Conservation (phyloP, 805 yeast genomes). For the Candida patagonica region DNA sequence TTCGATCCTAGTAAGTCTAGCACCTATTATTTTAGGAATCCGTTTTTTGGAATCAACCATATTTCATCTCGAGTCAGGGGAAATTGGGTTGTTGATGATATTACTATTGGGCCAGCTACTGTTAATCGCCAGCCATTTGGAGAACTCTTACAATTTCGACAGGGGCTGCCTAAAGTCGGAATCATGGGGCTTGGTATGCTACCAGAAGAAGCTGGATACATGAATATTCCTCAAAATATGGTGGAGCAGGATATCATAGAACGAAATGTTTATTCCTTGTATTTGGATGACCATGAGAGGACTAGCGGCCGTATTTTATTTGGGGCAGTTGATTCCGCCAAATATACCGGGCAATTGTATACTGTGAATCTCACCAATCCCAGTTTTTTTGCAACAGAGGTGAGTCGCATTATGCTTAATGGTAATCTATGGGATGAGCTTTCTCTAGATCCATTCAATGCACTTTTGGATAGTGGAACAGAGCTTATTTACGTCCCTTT, state of each 20-base stretch:
- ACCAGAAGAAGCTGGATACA: conserved; percentile 22
- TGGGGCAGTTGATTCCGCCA: conserved; percentile 31
- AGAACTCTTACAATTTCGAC: too few relatives aligned
- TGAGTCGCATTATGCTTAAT: too few relatives aligned
- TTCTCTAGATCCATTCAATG: too few relatives aligned
- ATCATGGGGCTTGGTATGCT: conserved; percentile 24
- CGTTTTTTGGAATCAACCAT: conserved; percentile 7
- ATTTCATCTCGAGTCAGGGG: conserved; percentile 27
- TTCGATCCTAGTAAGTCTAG: conserved; percentile 13
- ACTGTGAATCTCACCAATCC: conserved; percentile 25
- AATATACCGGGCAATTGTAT: conserved; percentile 13
- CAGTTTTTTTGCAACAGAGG: too few relatives aligned
- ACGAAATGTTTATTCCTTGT: conserved; percentile 36
- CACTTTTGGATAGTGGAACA: conserved; percentile 47
- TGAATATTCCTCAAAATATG: conserved; percentile 28
- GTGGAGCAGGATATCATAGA: conserved; percentile 34
- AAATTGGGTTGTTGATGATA: conserved; percentile 49
- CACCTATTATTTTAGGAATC: conserved; percentile 3
- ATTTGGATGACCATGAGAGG: conserved; percentile 33
- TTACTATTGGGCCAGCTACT: conserved; percentile 37
- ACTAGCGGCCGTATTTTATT: conserved; percentile 32
- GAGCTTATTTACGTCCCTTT: conserved; percentile 42
- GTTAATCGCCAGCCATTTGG: conserved; percentile 4
- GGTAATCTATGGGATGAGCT: too few relatives aligned
- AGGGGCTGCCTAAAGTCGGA: too few relatives aligned